Percentiles rank a stretch among this genome's conserved stretches.
Conservation (phyloP, 345 rosid genomes). For the Camelina laxa region DNA sequence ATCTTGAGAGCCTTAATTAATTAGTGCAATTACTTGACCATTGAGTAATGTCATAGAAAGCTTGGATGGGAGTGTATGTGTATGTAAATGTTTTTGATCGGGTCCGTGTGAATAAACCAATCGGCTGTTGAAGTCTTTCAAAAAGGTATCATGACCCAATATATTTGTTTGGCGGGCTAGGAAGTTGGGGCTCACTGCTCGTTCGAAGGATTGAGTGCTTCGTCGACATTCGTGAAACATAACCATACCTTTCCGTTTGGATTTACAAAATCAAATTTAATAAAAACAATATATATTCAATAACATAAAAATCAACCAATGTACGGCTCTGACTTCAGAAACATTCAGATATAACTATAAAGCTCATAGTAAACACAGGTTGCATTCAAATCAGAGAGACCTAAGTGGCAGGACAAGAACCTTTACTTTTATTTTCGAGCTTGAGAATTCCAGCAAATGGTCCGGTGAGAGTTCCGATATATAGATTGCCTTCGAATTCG, state of each 20-base stretch:
- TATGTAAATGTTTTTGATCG: not conserved
- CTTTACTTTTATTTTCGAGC: slow-evolving; percentile 21
- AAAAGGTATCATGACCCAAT: no score
- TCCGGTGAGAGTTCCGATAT: slow-evolving; percentile 41
- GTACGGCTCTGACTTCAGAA: not conserved
- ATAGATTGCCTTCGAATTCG: slow-evolving; percentile 34
- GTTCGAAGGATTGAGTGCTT: no score
- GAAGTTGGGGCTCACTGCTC: no score
- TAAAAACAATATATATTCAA: not conserved
- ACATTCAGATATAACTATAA: not conserved
- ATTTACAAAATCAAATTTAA: not conserved
- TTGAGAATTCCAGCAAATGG: slow-evolving; percentile 45
- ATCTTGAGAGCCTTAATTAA: no score
- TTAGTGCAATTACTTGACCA: no score
- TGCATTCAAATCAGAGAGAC: not conserved
- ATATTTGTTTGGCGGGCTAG: no score
- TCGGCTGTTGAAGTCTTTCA: no score
- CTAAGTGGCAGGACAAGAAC: slow-evolving; percentile 5
- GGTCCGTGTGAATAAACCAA: not conserved
- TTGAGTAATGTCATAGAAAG: no score
- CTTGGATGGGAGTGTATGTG: no score
- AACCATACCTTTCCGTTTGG: not conserved
- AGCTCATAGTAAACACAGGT: not conserved
- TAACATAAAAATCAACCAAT: not conserved
- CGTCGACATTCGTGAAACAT: not conserved